phyloP scores from a whole-genome alignment of 441 rosid genomes.

The Macaranga tanarius region DNA sequence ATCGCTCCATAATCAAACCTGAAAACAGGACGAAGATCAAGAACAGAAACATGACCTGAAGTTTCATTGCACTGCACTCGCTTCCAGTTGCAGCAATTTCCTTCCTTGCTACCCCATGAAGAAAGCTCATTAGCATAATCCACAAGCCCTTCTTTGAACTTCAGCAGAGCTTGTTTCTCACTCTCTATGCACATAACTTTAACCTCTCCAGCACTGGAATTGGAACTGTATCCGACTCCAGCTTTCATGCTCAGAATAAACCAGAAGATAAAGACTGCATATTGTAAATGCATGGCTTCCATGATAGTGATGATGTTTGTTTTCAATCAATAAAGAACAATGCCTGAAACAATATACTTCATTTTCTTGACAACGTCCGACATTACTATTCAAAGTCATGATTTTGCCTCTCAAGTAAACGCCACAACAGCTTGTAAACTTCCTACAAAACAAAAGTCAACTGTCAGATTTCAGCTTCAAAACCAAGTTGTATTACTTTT shows the following conservation, averaged over 20 bases:
- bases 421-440: too few relatives aligned
- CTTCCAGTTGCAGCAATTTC: conserved; percentile 18
- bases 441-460: too few relatives aligned
- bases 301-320: neutral
- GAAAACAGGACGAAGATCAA: neutral
- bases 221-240: neutral
- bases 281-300: neutral
- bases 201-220: neutral
- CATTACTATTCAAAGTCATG: neutral
- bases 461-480: neutral
- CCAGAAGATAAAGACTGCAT: neutral
- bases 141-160: neutral
- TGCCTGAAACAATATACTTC: too few relatives aligned
- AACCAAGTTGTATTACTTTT: neutral
- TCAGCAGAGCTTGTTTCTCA: conserved; percentile 5
- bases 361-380: too few relatives aligned
- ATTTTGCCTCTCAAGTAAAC: too few relatives aligned
- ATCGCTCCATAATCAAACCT: neutral
- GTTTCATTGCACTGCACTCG: conserved; percentile 7
- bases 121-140: neutral
- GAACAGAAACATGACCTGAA: neutral
- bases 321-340: neutral
- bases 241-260: neutral
- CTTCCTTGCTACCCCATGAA: neutral
- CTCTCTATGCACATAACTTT: conserved; percentile 4